Base-by-base conservation (phyloP, 2,329 filamentous ascomycete species). In the Dissoconium aciculare region DNA sequence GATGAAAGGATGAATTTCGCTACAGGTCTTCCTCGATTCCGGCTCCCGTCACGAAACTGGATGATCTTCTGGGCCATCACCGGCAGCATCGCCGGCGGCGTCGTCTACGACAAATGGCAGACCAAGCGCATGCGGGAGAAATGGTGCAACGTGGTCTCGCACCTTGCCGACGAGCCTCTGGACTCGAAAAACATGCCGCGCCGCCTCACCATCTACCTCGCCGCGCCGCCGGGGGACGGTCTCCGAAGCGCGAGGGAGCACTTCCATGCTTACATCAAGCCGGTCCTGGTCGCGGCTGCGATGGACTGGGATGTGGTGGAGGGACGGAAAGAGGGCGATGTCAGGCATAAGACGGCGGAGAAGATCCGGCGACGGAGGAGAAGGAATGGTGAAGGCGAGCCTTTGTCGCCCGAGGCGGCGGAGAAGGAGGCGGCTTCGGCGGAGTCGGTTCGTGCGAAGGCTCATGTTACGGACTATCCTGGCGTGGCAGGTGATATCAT, bases 271-370 rank as follows among this genome's bases (percentile, higher is more conserved):
- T 98, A 94, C 52, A 71, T 94, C 26, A 95, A 95, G 63, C 89
- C 89, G 2, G 70, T 98, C 15, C 61, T 98, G 23, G 80, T 89
- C 3, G 78, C 83, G 2, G 87, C 82, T 1, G 85, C 85, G 0
- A 60, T 95, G 50, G 89, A 98, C 54, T 95, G 91, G 74, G 87
- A 94, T 47, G 91, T 94, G 34, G 71, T 95, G 4, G 87, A 95
- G 58, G 89, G 87, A 4, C 67, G 85, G 31, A 76, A 78, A 51
- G 80, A 94, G 60, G 89, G 89, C n/a, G 87, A 98, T 51, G 72
- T 98, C 26, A 67, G 89, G 38, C 84, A 81, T 31, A 80, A 78
- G 10, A 68, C 91, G 27, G 87, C 89, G 15, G 83, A 93, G 60
- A 77, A 74, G 52, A 82, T 94, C 54, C 70, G 89, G 35, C 73